Evolutionary conservation across 768 basidiomycete genomes (phyloP).

Genomic region (Mycena belliarum): DNA sequence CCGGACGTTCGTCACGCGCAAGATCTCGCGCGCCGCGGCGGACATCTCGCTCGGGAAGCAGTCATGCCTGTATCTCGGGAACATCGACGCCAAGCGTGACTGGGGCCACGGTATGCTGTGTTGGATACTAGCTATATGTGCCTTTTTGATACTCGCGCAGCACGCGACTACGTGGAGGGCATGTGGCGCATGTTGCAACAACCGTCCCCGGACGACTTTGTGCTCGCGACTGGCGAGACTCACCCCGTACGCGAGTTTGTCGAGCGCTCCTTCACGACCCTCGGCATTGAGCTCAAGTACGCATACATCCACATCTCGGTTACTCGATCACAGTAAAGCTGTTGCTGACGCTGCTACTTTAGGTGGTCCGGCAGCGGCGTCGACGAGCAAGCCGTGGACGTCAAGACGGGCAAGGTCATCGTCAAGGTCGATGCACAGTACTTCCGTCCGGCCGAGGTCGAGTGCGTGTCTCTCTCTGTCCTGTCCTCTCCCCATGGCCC

Average conservation of each 20-base stretch:
- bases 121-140: neutral
- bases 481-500: too few species aligned
- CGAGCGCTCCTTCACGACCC: conserved; percentile 75
- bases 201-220: conserved; percentile 79
- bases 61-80: conserved; percentile 88
- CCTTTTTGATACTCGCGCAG: conserved; percentile 34
- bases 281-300: conserved; percentile 69
- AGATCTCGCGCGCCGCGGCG: conserved; percentile 90
- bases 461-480: conserved; percentile 51
- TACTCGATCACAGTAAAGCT: conserved; percentile 2
- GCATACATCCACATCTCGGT: conserved; percentile 19
- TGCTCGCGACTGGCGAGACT: conserved; percentile 95
- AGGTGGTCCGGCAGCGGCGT: conserved; percentile 83
- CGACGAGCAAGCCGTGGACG: conserved; percentile 75
- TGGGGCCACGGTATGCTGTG: conserved; percentile 87
- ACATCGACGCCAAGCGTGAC: conserved; percentile 92
- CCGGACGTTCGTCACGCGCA: conserved; percentile 93
- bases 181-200: conserved; percentile 99
- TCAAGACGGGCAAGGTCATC: conserved; percentile 65
- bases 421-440: conserved; percentile 87
- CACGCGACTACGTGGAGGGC: conserved; percentile 91
- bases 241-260: conserved; percentile 94
- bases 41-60: conserved; percentile 92
- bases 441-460: conserved; percentile 96
- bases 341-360: conserved; percentile 8